Percentiles rank a stretch among this genome's conserved stretches.
Conservation (phyloP, 495 filamentous ascomycete genomes). For the Penicillium riverlandense region DNA sequence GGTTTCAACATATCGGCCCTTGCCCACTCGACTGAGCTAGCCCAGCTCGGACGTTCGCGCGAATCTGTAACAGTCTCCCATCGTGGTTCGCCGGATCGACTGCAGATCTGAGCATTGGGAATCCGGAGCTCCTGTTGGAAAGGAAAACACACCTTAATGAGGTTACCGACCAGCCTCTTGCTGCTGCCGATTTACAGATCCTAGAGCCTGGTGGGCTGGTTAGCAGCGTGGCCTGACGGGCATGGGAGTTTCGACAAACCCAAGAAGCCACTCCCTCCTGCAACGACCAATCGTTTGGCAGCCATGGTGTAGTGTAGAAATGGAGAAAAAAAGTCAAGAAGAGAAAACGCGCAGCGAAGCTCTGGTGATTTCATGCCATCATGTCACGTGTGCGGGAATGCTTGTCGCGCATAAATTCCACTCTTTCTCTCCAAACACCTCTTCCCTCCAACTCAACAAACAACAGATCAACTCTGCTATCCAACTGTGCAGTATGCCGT, state of each 20-base stretch:
- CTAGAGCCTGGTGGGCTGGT: slow-evolving; percentile 52
- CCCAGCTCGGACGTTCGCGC: slow-evolving; percentile 67
- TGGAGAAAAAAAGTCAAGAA: no score
- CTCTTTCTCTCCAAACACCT: no score
- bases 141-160: slow-evolving; percentile 65
- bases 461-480: background rate
- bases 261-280: slow-evolving; percentile 91
- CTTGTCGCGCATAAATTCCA: slow-evolving; percentile 1
- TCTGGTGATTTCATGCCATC: slow-evolving; percentile 10
- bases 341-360: background rate
- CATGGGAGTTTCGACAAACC: slow-evolving; percentile 33
- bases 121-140: background rate
- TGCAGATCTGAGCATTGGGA: slow-evolving; percentile 23
- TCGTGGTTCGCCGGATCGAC: slow-evolving; percentile 79
- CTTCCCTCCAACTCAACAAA: no score
- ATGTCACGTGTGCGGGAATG: slow-evolving; percentile 14
- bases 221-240: background rate
- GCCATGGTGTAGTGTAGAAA: slow-evolving; percentile 22
- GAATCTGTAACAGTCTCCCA: slow-evolving; percentile 79
- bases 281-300: slow-evolving; percentile 73
- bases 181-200: slow-evolving; percentile 82
- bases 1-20: slow-evolving; percentile 82
- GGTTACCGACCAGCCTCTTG: slow-evolving; percentile 78
- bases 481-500: slow-evolving; percentile 38
- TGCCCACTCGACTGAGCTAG: slow-evolving; percentile 74